Evolutionary conservation across 2,329 filamentous ascomycete genomes (phyloP).

Genomic region (Fusarium sp.): DNA sequence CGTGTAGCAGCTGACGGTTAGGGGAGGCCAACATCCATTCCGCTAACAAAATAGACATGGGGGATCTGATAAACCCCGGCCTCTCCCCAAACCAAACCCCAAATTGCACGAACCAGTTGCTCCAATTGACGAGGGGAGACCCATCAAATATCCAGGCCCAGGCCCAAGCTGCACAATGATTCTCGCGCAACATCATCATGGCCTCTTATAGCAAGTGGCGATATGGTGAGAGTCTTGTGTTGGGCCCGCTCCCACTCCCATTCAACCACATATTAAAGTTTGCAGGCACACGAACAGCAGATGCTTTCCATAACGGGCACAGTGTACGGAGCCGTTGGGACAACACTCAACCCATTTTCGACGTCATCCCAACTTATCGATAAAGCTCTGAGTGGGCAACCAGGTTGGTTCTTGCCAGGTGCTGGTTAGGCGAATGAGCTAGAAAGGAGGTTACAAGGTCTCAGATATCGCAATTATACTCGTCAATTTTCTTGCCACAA

Average conservation of each 20-base stretch:
- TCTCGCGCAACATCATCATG: slow-evolving; percentile 34
- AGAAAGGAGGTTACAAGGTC: slow-evolving; percentile 44
- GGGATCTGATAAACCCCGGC: slow-evolving; percentile 34
- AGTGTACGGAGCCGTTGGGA: slow-evolving; percentile 43
- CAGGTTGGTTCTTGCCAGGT: slow-evolving; percentile 22
- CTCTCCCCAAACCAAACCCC: slow-evolving; percentile 15
- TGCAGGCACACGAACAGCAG: slow-evolving; percentile 18
- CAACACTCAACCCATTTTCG: slow-evolving; percentile 38
- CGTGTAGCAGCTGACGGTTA: slow-evolving; percentile 2
- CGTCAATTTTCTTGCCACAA: slow-evolving; percentile 29
- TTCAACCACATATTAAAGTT: slow-evolving; percentile 29
- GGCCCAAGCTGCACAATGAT: slow-evolving; percentile 37
- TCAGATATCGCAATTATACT: slow-evolving; percentile 42
- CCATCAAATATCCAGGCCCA: slow-evolving; percentile 8
- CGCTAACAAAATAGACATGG: slow-evolving; percentile 38
- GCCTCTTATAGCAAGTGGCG: slow-evolving; percentile 31
- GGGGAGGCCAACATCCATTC: slow-evolving; percentile 11
- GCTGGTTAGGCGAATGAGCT: slow-evolving; percentile 34
- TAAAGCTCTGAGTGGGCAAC: slow-evolving; percentile 45
- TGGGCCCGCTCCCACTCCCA: slow-evolving; percentile 28
- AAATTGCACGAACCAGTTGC: slow-evolving; percentile 18
- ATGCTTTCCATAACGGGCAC: slow-evolving; percentile 29
- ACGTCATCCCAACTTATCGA: slow-evolving; percentile 51
- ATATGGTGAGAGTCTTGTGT: slow-evolving; percentile 23
- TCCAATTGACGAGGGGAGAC: slow-evolving; percentile 13